Conservation (phyloP, 2,329 filamentous ascomycete species). For the Aspergillus caelatus region DNA sequence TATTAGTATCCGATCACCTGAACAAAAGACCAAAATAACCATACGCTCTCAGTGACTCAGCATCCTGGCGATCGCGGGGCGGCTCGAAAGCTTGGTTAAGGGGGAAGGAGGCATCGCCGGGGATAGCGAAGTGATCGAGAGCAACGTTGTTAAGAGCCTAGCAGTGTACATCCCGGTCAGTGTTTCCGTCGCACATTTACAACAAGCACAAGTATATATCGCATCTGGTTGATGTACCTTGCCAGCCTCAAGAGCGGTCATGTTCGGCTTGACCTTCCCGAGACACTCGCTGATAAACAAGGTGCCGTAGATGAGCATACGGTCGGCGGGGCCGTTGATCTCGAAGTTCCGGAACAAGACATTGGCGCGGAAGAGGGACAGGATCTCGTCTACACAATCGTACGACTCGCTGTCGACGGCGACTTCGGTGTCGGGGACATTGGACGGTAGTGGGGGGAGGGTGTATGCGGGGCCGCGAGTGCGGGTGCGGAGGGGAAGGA, state of each 20-base stretch:
- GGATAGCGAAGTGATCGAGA: constrained; percentile 94
- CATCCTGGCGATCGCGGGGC: constrained; percentile 82
- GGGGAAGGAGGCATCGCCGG: constrained; percentile 89
- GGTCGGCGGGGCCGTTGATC: constrained; percentile 93
- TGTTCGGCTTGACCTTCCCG: constrained; percentile 77
- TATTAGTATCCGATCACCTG: not conserved
- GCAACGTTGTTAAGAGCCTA: constrained; percentile 87
- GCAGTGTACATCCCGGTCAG: constrained; percentile 49
- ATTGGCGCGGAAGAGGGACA: constrained; percentile 93
- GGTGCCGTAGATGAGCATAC: constrained; percentile 94
- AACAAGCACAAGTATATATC: not conserved
- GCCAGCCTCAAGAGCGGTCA: constrained; percentile 67
- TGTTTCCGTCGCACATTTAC: no score
- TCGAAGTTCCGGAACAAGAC: constrained; percentile 99
- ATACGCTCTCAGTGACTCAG: constrained; percentile 85
- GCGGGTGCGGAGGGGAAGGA: constrained; percentile 91
- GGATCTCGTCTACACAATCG: constrained; percentile 92
- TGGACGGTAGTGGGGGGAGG: constrained; percentile 66
- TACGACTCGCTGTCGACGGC: constrained; percentile 91
- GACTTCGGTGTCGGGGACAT: constrained; percentile 53
- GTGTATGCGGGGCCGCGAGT: constrained; percentile 94
- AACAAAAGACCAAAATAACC: constrained; percentile 18
- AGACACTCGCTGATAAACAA: constrained; percentile 91
- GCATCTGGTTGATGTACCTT: constrained; percentile 50
- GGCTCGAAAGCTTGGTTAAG: constrained; percentile 96